Conservation (phyloP, 1,284 basidiomycete genomes). For the Agroathelia rolfsii region DNA sequence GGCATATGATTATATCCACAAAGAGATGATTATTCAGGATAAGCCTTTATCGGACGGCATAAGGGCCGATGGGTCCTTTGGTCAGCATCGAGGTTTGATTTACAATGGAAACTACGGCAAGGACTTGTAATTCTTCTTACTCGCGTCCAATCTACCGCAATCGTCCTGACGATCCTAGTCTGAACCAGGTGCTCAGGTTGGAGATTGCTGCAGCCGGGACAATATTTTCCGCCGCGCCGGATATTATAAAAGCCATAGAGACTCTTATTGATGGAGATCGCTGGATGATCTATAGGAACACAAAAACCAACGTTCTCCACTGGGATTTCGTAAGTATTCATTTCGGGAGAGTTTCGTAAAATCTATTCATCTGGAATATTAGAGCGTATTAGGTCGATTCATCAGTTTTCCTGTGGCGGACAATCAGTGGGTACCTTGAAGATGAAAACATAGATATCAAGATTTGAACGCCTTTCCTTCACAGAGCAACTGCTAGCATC, state of each 20-base stretch:
- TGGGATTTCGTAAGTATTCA: slow-evolving; percentile 51
- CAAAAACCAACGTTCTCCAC: slow-evolving; percentile 42
- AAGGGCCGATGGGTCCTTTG: slow-evolving; percentile 51
- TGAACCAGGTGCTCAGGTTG: slow-evolving; percentile 40
- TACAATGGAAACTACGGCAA: slow-evolving; percentile 63
- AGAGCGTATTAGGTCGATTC: slow-evolving; percentile 54
- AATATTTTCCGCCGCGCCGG: slow-evolving; percentile 32
- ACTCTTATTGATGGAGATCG: slow-evolving; percentile 38
- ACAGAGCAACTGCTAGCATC: slow-evolving; percentile 44
- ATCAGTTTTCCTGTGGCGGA: slow-evolving; percentile 53
- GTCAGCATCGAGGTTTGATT: slow-evolving; percentile 48
- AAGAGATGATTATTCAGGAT: slow-evolving; percentile 37
- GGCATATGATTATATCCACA: slow-evolving; percentile 38
- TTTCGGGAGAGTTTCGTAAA: slow-evolving; percentile 2
- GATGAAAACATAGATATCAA: background rate
- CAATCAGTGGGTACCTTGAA: slow-evolving; percentile 33
- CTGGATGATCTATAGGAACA: slow-evolving; percentile 63
- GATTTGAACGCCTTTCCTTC: slow-evolving; percentile 2
- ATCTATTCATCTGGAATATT: slow-evolving; percentile 1
- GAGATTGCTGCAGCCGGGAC: slow-evolving; percentile 46
- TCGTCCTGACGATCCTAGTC: slow-evolving; percentile 23
- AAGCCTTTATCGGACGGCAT: slow-evolving; percentile 45
- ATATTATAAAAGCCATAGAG: slow-evolving; percentile 34
- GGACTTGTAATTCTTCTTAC: slow-evolving; percentile 38
- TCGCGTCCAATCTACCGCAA: too few species aligned